phyloP scores from a whole-genome alignment of 768 basidiomycete genomes.

The Collybia sp. region DNA sequence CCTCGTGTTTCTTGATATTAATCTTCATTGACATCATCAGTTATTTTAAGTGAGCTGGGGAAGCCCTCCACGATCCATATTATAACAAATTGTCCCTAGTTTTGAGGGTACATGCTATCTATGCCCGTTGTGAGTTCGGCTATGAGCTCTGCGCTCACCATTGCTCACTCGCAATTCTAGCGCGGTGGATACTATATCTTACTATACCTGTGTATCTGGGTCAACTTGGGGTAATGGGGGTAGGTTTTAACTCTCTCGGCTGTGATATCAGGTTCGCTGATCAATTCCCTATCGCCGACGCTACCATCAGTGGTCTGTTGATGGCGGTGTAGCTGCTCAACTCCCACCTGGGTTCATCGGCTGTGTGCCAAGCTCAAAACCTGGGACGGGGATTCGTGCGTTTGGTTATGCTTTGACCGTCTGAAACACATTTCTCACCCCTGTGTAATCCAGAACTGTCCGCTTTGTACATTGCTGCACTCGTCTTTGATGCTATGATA shows the following conservation, averaged over 20 bases:
- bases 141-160: too few relatives aligned
- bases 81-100: neutral
- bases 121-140: neutral
- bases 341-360: neutral
- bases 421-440: neutral
- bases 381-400: neutral
- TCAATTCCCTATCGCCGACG: too few relatives aligned
- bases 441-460: neutral
- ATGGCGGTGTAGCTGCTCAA: neutral
- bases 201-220: neutral
- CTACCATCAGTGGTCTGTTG: neutral
- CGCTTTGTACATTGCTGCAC: neutral
- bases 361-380: neutral
- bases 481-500: neutral
- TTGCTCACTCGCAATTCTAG: neutral
- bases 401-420: neutral
- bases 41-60: too few relatives aligned
- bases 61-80: too few relatives aligned
- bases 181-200: neutral
- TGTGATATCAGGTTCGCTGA: neutral
- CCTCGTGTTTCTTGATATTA: too few relatives aligned
- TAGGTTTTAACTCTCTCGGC: neutral
- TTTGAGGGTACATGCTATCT: neutral
- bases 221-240: constrained; percentile 1
- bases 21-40: too few relatives aligned